Conservation (phyloP, 176 grass and related monocot genomes). For the Musa troglodytarum region DNA sequence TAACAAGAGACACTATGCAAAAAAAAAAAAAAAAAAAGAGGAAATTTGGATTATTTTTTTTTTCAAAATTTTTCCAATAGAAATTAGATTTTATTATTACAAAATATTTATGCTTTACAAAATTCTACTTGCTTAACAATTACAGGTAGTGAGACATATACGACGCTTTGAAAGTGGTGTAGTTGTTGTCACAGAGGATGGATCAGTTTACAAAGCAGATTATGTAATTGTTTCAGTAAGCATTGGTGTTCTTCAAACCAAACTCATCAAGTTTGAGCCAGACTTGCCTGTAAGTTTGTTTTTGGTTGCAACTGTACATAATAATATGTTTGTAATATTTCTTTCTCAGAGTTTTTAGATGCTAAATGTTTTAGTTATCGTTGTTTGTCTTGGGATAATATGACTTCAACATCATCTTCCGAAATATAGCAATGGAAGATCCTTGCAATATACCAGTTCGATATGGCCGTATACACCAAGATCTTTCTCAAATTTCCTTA, state of each 20-base stretch:
- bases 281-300: conserved; percentile 34
- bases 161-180: conserved; percentile 13
- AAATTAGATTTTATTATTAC: no score
- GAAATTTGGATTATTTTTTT: no score
- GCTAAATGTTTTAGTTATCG: neutral
- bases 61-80: no score
- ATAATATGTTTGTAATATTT: no score
- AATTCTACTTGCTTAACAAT: no score
- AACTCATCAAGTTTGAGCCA: conserved; percentile 53
- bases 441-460: conserved; percentile 38
- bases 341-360: no score
- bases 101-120: no score
- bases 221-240: conserved; percentile 49
- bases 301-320: neutral
- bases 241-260: conserved; percentile 50
- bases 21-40: no score
- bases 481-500: conserved; percentile 61
- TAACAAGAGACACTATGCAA: no score
- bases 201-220: conserved; percentile 29
- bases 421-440: conserved; percentile 40
- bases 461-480: conserved; percentile 69
- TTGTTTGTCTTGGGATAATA: no score
- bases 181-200: conserved; percentile 39
- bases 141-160: conserved; percentile 39
- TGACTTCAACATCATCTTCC: neutral